Evolutionary conservation across 1,284 basidiomycete species (phyloP), one percentile per base, ranked within the genome.

Genomic region (Limonomyces culmigenus): DNA sequence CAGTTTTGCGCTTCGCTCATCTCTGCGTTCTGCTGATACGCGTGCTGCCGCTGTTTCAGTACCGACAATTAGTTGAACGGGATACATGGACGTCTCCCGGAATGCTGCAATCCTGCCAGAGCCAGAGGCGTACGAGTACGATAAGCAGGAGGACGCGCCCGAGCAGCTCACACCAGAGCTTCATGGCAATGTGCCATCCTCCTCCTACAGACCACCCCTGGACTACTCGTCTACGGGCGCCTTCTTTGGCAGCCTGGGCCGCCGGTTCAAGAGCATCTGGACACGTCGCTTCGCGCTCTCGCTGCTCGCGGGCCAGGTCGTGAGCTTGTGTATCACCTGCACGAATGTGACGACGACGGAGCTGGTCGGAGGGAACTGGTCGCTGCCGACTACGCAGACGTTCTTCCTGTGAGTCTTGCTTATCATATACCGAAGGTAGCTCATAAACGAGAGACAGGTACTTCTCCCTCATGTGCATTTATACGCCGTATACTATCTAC

Each of bases 401-500:
- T 74, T 77, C 50, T 86, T 86, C 58, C 52, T 84, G 80, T 85
- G 49, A 51, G 75, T 64, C 30, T 29, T n/a, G 18, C 18, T 21
- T 18, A n/a, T 12, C 23, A 25, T 16, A 3, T 5, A 21, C 12
- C 15, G 13, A 15, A 17, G 8, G 8, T 8, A 39, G 41, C 20
- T 19, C 15, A 3, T 21, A 14, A 36, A 10, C 19, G 11, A 16
- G 19, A 18, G 32, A 19, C 45, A 86, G 83, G 45, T 88, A 89
- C 56, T 77, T 85, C 49, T 67, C 78, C 2, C 49, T 88, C 17
- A 83, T 78, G 53, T 37, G 63, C 16, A 56, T 74, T 37, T 88
- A 87, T 50, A 87, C 85, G 13, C 84, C 85, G 1, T 86, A 84
- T 58, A 89, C 84, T 19, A 80, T 88, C 33, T 87, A 85, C 50